These are phyloP conservation scores for Pseudogymnoascus sp. DNA, from an alignment of 2,329 filamentous ascomycete species.

Conservation along the genomic window DNA sequence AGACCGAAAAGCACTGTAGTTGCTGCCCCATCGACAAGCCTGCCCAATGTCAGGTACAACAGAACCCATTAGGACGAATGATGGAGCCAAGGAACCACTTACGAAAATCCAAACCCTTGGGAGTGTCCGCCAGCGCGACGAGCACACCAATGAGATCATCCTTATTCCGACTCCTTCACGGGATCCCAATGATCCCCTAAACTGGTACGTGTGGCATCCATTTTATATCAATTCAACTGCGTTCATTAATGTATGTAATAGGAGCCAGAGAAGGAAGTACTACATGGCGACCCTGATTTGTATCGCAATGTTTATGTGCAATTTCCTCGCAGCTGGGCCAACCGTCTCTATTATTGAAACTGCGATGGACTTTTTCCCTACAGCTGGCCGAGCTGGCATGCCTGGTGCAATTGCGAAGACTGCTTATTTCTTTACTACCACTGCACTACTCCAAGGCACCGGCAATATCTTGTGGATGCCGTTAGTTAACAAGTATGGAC, in stretches of 20 bases:
- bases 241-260: background rate
- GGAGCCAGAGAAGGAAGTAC: background rate
- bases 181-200: conserved; percentile 35
- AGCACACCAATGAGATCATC: conserved; percentile 26
- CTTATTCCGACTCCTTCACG: conserved; percentile 29
- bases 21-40: background rate
- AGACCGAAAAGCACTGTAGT: background rate
- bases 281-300: conserved; percentile 21
- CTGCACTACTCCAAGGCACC: conserved; percentile 20
- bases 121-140: conserved; percentile 20
- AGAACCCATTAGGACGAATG: conserved; percentile 14
- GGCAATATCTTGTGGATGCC: conserved; percentile 25
- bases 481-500: conserved; percentile 23
- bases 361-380: conserved; percentile 21
- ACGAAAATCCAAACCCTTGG: conserved; percentile 18
- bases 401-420: conserved; percentile 18
- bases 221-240: background rate
- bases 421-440: conserved; percentile 23
- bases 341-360: conserved; percentile 21
- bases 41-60: background rate
- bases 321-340: conserved; percentile 24
- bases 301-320: conserved; percentile 23
- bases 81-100: background rate
- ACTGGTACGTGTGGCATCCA: conserved; percentile 24
- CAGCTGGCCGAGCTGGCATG: conserved; percentile 12